phyloP scores from a whole-genome alignment of 2,329 filamentous ascomycete genomes.

The Exophiala lecanii-corni region DNA sequence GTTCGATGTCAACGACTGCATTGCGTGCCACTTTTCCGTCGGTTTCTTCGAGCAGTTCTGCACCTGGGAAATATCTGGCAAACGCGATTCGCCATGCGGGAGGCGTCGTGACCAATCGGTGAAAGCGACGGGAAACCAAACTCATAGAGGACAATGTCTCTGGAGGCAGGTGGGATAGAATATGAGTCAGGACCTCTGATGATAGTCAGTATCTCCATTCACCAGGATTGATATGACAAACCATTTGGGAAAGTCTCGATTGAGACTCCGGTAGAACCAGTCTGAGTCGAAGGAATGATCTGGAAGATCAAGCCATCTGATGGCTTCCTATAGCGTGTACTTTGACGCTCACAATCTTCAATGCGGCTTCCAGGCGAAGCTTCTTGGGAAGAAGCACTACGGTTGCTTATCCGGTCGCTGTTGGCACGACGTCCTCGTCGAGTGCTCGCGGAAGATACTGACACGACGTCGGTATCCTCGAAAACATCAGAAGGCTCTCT shows the following conservation, averaged over 20 bases:
- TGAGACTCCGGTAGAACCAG: conserved; percentile 43
- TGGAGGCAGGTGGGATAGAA: conserved; percentile 83
- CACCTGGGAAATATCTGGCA: conserved; percentile 80
- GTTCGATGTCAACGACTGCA: conserved; percentile 40
- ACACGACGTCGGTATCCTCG: conserved; percentile 27
- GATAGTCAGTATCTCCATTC: conserved; percentile 25
- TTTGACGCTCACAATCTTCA: conserved; percentile 52
- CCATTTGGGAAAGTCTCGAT: conserved; percentile 73
- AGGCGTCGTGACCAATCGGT: conserved; percentile 79
- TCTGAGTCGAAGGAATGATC: conserved; percentile 43
- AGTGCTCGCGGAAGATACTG: conserved; percentile 25
- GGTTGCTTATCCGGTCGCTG: conserved; percentile 29
- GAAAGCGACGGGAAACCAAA: conserved; percentile 82
- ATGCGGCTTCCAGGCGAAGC: conserved; percentile 48
- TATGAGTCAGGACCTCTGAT: conserved; percentile 84
- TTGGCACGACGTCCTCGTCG: conserved; percentile 23
- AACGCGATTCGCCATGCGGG: conserved; percentile 95
- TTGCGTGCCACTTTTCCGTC: conserved; percentile 37
- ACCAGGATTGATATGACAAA: conserved; percentile 43
- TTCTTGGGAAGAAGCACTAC: conserved; percentile 28
- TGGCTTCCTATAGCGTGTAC: conserved; percentile 33
- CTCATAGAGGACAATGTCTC: conserved; percentile 77
- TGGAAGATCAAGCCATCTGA: conserved; percentile 47
- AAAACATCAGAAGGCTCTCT: conserved; percentile 30
- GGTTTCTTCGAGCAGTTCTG: conserved; percentile 49